A percentile compares a stretch with the other conserved stretches of the same genome.
phyloP scores from a whole-genome alignment of 192 early-diverging fungal species.

The Entomortierella parvispora region DNA sequence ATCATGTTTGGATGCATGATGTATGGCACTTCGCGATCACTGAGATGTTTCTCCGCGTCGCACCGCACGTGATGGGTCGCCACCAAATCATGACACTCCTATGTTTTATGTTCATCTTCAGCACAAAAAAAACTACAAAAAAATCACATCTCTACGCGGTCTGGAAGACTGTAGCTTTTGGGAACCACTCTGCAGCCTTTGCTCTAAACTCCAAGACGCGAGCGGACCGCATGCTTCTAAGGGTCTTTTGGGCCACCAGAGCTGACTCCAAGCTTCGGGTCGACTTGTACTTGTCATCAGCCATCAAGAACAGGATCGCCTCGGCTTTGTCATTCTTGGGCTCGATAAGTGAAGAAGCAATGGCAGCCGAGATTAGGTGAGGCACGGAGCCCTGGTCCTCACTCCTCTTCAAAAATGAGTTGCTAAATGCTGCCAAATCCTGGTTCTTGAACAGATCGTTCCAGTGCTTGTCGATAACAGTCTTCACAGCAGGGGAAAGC shows the following conservation, averaged over 20 bases:
- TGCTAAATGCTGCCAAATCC: constrained; percentile 20
- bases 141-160: too few species aligned
- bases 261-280: constrained; percentile 30
- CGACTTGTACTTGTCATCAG: constrained; percentile 6
- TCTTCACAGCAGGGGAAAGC: constrained; percentile 31
- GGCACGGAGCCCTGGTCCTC: constrained; percentile 25
- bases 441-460: constrained; percentile 15
- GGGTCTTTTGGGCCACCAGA: constrained; percentile 29
- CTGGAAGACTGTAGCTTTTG: constrained; percentile 22
- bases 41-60: too few species aligned
- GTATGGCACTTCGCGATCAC: too few species aligned
- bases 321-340: constrained; percentile 20
- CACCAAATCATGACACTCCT: too few species aligned
- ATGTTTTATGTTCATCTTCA: too few species aligned
- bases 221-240: constrained; percentile 31
- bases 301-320: constrained; percentile 28
- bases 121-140: too few species aligned
- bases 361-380: constrained; percentile 35
- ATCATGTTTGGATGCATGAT: too few species aligned
- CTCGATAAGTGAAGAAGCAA: constrained; percentile 28
- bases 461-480: constrained; percentile 47
- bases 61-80: too few species aligned
- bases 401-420: constrained; percentile 12
- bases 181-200: constrained; percentile 31
- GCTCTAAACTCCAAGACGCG: constrained; percentile 29